A percentile compares a stretch with the other conserved stretches of the same genome.
phyloP scores from a whole-genome alignment of 106 monocot genomes.

The Cymbidium sinense region DNA sequence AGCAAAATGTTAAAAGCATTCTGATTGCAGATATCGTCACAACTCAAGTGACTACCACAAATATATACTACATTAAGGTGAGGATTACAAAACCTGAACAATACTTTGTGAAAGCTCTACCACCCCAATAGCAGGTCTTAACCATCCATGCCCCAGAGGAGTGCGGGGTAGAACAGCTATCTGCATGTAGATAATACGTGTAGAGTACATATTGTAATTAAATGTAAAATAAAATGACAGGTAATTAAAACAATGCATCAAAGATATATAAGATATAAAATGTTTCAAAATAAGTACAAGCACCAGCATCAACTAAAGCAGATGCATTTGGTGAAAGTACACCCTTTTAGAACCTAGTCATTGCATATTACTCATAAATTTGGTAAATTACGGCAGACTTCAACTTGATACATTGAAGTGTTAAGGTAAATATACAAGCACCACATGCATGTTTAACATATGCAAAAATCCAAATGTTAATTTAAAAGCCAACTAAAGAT shows the following conservation, averaged over 20 bases:
- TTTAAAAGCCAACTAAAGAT: no score
- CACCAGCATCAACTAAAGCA: background rate
- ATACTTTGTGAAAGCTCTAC: slow-evolving; percentile 94
- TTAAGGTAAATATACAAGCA: no score
- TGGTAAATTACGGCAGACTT: no score
- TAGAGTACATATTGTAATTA: background rate
- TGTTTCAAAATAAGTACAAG: background rate
- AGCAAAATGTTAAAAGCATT: no score
- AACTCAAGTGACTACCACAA: background rate
- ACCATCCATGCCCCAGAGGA: slow-evolving; percentile 82
- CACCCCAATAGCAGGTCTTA: slow-evolving; percentile 87
- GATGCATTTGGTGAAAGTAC: no score
- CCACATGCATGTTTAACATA: no score
- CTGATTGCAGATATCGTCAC: background rate
- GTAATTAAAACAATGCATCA: background rate
- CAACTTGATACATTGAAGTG: no score
- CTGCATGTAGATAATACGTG: slow-evolving; percentile 30
- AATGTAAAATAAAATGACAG: background rate
- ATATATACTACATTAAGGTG: background rate
- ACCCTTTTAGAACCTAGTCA: no score
- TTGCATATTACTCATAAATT: no score
- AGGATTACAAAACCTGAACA: slow-evolving; percentile 50
- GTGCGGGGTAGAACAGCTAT: slow-evolving; percentile 78
- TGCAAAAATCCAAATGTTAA: no score
- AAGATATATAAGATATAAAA: background rate